phyloP scores from a whole-genome alignment of 2,329 filamentous ascomycete species.

The Aspergillus ibericus region DNA sequence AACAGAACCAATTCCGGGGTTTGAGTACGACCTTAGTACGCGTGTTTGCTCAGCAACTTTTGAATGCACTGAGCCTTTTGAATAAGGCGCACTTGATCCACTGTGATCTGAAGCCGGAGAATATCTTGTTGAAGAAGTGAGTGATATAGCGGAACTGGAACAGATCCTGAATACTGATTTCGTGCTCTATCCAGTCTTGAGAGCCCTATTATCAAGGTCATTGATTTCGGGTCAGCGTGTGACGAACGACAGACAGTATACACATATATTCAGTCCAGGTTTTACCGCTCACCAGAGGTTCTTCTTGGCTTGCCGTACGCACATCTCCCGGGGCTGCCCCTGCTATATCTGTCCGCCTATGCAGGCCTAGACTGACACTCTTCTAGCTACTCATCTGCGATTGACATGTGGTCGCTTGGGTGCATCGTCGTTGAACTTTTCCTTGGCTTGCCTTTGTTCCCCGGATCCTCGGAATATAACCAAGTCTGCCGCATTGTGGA shows the following conservation, averaged over 20 bases:
- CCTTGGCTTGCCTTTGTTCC: slow-evolving; percentile 89
- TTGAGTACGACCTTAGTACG: slow-evolving; percentile 94
- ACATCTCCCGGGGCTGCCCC: not conserved
- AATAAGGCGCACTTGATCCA: slow-evolving; percentile 98
- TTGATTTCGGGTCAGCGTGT: slow-evolving; percentile 97
- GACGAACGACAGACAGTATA: slow-evolving; percentile 98
- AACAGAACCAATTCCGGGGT: slow-evolving; percentile 98
- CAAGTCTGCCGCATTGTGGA: slow-evolving; percentile 96
- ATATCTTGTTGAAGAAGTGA: slow-evolving; percentile 92
- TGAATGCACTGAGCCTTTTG: slow-evolving; percentile 86
- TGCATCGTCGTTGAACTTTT: slow-evolving; percentile 99
- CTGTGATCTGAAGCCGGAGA: slow-evolving; percentile 97
- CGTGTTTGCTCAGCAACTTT: slow-evolving; percentile 93
- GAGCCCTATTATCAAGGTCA: slow-evolving; percentile 99
- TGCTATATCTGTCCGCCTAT: not conserved
- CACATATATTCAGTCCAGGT: slow-evolving; percentile 97
- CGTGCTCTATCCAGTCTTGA: slow-evolving; percentile 63
- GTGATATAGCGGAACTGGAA: slow-evolving; percentile 22
- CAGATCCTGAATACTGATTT: slow-evolving; percentile 7
- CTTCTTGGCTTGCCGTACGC: slow-evolving; percentile 78
- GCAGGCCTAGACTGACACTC: not conserved
- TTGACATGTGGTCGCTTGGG: slow-evolving; percentile 99
- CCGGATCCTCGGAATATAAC: slow-evolving; percentile 97
- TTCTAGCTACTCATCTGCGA: slow-evolving; percentile 82
- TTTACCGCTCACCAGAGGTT: slow-evolving; percentile 96